These are phyloP conservation scores for Pseudocercospora crystallina DNA, from an alignment of 2,329 filamentous ascomycete genomes.

Conservation along the genomic window DNA sequence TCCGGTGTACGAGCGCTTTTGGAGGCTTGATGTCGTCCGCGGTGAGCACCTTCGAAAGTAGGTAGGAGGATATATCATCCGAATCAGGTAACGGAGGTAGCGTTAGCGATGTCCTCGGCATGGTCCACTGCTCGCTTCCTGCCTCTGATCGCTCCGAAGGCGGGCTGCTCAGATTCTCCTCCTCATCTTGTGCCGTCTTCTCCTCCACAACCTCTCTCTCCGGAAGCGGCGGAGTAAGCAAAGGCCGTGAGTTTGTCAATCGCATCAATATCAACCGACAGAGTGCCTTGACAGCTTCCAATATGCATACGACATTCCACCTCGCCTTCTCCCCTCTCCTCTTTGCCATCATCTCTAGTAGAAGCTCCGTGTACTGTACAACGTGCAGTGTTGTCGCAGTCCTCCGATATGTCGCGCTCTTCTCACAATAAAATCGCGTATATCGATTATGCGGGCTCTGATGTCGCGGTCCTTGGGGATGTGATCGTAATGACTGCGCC, in stretches of 20 bases:
- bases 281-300: conserved; percentile 83
- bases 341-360: conserved; percentile 98
- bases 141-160: conserved; percentile 43
- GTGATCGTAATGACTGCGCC: conserved; percentile 53
- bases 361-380: conserved; percentile 88
- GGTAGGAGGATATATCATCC: conserved; percentile 80
- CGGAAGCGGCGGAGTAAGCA: conserved; percentile 80
- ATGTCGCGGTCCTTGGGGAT: conserved; percentile 35
- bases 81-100: conserved; percentile 80
- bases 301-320: conserved; percentile 81
- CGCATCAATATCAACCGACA: conserved; percentile 78
- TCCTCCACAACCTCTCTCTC: conserved; percentile 72
- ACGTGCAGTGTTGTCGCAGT: conserved; percentile 82
- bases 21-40: conserved; percentile 97
- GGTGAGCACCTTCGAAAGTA: conserved; percentile 85
- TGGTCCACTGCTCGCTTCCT: conserved; percentile 64
- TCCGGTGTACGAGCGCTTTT: conserved; percentile 76
- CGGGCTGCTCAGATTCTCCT: conserved; percentile 46
- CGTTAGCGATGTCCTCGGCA: conserved; percentile 89
- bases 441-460: conserved; percentile 61
- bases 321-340: conserved; percentile 75
- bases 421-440: conserved; percentile 62
- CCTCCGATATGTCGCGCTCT: conserved; percentile 70
- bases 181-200: conserved; percentile 33
- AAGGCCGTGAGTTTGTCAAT: conserved; percentile 76